Percentiles rank a stretch among this genome's conserved stretches.
phyloP scores from a whole-genome alignment of 192 early-diverging fungal genomes.

The Backusella liffmaniae region DNA sequence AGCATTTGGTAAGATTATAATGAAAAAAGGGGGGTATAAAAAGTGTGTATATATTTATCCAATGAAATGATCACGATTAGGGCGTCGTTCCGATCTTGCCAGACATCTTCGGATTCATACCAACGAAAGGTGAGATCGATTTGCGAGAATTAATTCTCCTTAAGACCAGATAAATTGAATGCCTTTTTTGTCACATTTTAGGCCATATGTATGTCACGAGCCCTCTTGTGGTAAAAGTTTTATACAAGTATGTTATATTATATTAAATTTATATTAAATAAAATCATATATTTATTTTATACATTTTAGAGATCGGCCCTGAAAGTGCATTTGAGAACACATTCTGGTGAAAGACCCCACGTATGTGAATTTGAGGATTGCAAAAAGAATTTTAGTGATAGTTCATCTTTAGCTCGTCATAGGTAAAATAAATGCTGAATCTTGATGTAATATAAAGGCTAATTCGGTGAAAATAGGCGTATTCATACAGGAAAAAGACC shows the following conservation, averaged over 20 bases:
- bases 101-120: conserved; percentile 81
- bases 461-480: conserved; percentile 18
- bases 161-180: neutral
- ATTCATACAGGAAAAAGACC: conserved; percentile 42
- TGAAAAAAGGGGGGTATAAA: neutral
- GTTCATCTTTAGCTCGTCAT: conserved; percentile 74
- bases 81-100: conserved; percentile 67
- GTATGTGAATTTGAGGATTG: conserved; percentile 67
- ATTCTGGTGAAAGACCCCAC: conserved; percentile 77
- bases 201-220: conserved; percentile 67
- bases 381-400: conserved; percentile 76
- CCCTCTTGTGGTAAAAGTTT: conserved; percentile 77
- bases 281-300: neutral
- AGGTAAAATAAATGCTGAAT: conserved; percentile 38
- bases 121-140: conserved; percentile 59
- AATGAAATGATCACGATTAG: conserved; percentile 21
- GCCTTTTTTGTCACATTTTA: conserved; percentile 20
- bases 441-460: neutral
- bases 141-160: neutral
- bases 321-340: conserved; percentile 77
- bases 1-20: conserved; percentile 49
- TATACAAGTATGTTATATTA: conserved; percentile 49
- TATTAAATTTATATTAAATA: neutral
- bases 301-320: conserved; percentile 67
- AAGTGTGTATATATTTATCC: neutral